Evolutionary conservation across 2,329 filamentous ascomycete species (phyloP).

Genomic region (Xylariales sp.): DNA sequence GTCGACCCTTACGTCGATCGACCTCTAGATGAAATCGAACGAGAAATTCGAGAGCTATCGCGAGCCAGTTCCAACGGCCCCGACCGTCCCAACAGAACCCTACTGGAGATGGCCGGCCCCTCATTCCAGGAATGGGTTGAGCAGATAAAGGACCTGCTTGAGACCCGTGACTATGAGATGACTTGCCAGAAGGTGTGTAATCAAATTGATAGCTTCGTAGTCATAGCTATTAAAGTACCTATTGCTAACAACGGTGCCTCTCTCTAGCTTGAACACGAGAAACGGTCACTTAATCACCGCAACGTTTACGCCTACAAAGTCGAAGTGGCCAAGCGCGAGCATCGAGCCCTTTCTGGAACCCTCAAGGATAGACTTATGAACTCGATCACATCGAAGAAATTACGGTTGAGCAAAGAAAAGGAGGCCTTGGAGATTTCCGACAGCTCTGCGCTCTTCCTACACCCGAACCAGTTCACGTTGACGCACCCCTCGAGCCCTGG

Average conservation of each 20-base stretch:
- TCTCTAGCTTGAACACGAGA: conserved; percentile 56
- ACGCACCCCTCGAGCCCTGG: conserved; percentile 61
- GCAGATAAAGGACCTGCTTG: conserved; percentile 81
- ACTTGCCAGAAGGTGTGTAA: conserved; percentile 68
- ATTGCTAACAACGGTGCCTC: not conserved
- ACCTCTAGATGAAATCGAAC: conserved; percentile 38
- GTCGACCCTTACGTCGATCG: conserved; percentile 70
- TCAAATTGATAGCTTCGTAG: not conserved
- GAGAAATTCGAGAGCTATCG: conserved; percentile 33
- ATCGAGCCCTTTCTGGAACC: conserved; percentile 53
- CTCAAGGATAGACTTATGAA: conserved; percentile 65
- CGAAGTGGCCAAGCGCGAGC: conserved; percentile 59
- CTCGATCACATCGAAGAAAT: conserved; percentile 60
- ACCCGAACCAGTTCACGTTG: conserved; percentile 65
- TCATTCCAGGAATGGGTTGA: conserved; percentile 82
- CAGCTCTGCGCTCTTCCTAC: conserved; percentile 59
- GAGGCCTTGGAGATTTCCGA: conserved; percentile 65
- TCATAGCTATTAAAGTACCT: not conserved
- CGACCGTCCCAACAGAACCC: conserved; percentile 42
- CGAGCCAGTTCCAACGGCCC: conserved; percentile 30
- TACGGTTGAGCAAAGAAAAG: conserved; percentile 60
- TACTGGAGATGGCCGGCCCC: conserved; percentile 73
- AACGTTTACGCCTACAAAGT: conserved; percentile 58
- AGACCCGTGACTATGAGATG: conserved; percentile 80
- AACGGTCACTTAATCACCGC: conserved; percentile 54